Percentiles rank a stretch among this genome's conserved stretches.
Conservation (phyloP, 345 rosid genomes). For the Triadica sebifera region DNA sequence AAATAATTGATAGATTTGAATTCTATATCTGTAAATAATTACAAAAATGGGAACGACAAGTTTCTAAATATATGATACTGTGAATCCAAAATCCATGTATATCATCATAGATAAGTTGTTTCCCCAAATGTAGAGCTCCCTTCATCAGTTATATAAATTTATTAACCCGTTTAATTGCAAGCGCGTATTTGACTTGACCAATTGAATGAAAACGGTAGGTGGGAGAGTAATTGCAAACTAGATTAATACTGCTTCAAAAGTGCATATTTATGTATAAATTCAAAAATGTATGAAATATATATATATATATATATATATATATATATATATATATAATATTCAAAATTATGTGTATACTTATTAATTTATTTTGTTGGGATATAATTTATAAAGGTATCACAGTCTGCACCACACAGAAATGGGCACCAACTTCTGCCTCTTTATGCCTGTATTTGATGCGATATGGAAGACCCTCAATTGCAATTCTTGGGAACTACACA, state of each 20-base stretch:
- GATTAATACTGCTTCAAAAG: neutral
- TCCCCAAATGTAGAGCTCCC: neutral
- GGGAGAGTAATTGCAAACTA: slow-evolving; percentile 4
- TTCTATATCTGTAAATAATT: too few species aligned
- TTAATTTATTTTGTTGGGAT: slow-evolving; percentile 3
- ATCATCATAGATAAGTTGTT: neutral
- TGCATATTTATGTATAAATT: neutral
- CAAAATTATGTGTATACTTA: neutral
- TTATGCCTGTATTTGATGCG: slow-evolving; percentile 90
- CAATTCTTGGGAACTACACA: slow-evolving; percentile 74
- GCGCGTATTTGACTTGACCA: neutral
- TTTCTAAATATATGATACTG: neutral
- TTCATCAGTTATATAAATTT: neutral
- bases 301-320: neutral
- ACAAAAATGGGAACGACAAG: neutral
- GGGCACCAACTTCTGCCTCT: slow-evolving; percentile 87
- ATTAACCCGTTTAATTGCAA: neutral
- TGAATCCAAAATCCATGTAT: neutral
- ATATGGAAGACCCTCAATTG: slow-evolving; percentile 65
- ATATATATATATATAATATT: neutral
- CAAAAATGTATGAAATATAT: neutral
- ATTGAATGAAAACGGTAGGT: neutral
- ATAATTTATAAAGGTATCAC: slow-evolving; percentile 57
- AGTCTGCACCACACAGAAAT: slow-evolving; percentile 73
- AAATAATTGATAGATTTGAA: too few species aligned